Percentiles rank a stretch among this genome's conserved stretches.
These are phyloP conservation scores for Blastomyces gilchristii DNA, from an alignment of 2,329 filamentous ascomycete species.

Conservation along the genomic window DNA sequence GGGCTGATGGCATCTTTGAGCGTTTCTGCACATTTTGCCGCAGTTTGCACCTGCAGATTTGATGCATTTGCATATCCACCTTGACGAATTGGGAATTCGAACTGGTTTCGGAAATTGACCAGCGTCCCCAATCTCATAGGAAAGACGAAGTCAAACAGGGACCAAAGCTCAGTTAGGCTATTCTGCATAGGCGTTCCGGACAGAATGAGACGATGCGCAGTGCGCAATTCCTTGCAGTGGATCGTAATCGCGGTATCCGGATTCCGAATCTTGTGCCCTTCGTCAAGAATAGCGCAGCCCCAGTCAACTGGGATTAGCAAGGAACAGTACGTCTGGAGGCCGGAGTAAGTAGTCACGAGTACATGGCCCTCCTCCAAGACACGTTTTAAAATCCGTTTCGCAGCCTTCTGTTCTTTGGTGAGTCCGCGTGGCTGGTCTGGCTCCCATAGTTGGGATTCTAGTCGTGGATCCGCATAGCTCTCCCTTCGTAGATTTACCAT, in stretches of 20 bases:
- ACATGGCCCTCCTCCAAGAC: conserved; percentile 82
- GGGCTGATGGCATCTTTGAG: conserved; percentile 89
- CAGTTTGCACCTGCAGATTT: conserved; percentile 87
- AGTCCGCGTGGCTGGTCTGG: conserved; percentile 29
- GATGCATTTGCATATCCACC: conserved; percentile 94
- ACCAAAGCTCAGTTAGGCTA: conserved; percentile 91
- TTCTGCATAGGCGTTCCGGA: conserved; percentile 98
- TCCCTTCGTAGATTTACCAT: conserved; percentile 71
- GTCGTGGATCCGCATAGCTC: conserved; percentile 50
- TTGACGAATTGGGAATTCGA: conserved; percentile 85
- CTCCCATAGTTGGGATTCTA: conserved; percentile 49
- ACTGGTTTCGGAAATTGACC: conserved; percentile 80
- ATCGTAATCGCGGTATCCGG: conserved; percentile 92
- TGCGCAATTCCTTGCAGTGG: conserved; percentile 86
- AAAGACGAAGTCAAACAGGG: conserved; percentile 92
- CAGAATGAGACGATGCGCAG: conserved; percentile 79
- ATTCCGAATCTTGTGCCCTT: conserved; percentile 97
- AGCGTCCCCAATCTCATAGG: conserved; percentile 90
- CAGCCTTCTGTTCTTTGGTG: conserved; percentile 53
- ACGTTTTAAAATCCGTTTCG: conserved; percentile 68
- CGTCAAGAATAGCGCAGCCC: conserved; percentile 89
- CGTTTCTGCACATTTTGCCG: conserved; percentile 85
- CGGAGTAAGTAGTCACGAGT: conserved; percentile 89
- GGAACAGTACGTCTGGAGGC: conserved; percentile 83
- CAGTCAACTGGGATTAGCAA: conserved; percentile 74